Percentiles rank a stretch among this genome's conserved stretches.
These are phyloP conservation scores for Cryptococcus sp. DNA, from an alignment of 1,284 basidiomycete species.

Conservation along the genomic window DNA sequence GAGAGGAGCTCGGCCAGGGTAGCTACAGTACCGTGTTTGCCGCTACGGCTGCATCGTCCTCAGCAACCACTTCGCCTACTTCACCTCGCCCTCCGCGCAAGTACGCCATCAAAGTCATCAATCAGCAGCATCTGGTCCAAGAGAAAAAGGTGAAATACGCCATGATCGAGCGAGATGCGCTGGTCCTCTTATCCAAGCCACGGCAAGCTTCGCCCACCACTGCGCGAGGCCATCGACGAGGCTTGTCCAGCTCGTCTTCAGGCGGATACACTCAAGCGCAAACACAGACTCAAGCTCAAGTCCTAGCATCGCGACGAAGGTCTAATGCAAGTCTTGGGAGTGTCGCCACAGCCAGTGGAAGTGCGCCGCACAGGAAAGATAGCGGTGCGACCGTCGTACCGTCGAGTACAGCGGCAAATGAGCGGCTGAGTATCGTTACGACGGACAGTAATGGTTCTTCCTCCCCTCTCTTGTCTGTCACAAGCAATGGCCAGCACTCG, in stretches of 20 bases:
- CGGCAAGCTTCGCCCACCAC: slow-evolving; percentile 38
- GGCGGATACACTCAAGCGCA: slow-evolving; percentile 11
- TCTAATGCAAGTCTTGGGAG: slow-evolving; percentile 15
- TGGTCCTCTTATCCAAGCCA: slow-evolving; percentile 54
- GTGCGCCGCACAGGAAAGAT: slow-evolving; percentile 10
- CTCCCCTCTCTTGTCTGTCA: not conserved
- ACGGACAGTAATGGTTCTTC: slow-evolving; percentile 15
- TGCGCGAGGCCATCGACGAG: slow-evolving; percentile 39
- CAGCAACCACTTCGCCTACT: slow-evolving; percentile 22
- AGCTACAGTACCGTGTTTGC: slow-evolving; percentile 52
- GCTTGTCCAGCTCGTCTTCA: slow-evolving; percentile 39
- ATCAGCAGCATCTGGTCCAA: slow-evolving; percentile 55
- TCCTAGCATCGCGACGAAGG: slow-evolving; percentile 8
- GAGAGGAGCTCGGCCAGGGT: slow-evolving; percentile 52
- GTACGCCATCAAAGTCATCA: slow-evolving; percentile 59
- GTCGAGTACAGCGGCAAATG: slow-evolving; percentile 4
- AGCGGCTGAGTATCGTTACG: slow-evolving; percentile 28
- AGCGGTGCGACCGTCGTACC: slow-evolving; percentile 7
- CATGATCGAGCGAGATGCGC: slow-evolving; percentile 57
- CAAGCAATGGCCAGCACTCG: slow-evolving; percentile 4
- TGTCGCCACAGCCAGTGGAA: not conserved
- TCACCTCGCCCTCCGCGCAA: slow-evolving; percentile 28
- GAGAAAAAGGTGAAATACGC: slow-evolving; percentile 60
- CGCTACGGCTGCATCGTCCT: slow-evolving; percentile 15
- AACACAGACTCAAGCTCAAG: slow-evolving; percentile 1